Evolutionary conservation across 2,329 filamentous ascomycete species (phyloP).

Genomic region (Tolypocladium album): DNA sequence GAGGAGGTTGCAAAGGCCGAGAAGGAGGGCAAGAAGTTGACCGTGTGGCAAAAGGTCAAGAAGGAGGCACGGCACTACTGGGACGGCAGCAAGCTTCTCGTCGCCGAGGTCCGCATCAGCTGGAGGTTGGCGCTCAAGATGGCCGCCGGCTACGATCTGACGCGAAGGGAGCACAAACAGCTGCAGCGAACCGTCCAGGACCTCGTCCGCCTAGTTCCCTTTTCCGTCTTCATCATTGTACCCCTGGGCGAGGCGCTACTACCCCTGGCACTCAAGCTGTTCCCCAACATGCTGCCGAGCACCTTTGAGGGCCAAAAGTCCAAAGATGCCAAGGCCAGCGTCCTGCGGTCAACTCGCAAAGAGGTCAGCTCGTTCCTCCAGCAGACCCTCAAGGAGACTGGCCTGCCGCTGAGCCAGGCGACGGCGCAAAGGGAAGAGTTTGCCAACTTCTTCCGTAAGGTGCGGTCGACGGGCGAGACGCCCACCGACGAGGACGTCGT

Average conservation of each 20-base stretch:
- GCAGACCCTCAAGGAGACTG: conserved; percentile 84
- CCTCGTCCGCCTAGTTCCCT: conserved; percentile 82
- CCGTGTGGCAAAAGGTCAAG: conserved; percentile 85
- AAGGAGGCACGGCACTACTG: conserved; percentile 91
- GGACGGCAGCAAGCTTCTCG: conserved; percentile 94
- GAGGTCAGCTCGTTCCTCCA: conserved; percentile 88
- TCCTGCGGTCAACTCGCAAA: conserved; percentile 75
- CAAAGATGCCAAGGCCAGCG: conserved; percentile 78
- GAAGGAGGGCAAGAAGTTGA: conserved; percentile 77
- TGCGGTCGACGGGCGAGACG: conserved; percentile 80
- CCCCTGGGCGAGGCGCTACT: conserved; percentile 91
- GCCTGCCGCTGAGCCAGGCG: conserved; percentile 71
- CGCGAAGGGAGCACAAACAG: conserved; percentile 85
- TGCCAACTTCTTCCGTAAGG: conserved; percentile 92
- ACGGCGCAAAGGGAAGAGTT: conserved; percentile 92
- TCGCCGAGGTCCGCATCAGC: conserved; percentile 87
- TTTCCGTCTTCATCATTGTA: conserved; percentile 94
- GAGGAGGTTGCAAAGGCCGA: conserved; percentile 43
- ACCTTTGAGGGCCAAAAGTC: conserved; percentile 90
- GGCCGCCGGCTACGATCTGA: conserved; percentile 95
- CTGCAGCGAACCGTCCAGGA: conserved; percentile 89
- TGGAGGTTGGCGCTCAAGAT: conserved; percentile 88
- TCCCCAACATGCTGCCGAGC: conserved; percentile 94
- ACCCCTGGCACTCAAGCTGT: conserved; percentile 82
- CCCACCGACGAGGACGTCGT: conserved; percentile 88